phyloP scores from a whole-genome alignment of 140 eudicot genomes.

The Anethum foeniculum region DNA sequence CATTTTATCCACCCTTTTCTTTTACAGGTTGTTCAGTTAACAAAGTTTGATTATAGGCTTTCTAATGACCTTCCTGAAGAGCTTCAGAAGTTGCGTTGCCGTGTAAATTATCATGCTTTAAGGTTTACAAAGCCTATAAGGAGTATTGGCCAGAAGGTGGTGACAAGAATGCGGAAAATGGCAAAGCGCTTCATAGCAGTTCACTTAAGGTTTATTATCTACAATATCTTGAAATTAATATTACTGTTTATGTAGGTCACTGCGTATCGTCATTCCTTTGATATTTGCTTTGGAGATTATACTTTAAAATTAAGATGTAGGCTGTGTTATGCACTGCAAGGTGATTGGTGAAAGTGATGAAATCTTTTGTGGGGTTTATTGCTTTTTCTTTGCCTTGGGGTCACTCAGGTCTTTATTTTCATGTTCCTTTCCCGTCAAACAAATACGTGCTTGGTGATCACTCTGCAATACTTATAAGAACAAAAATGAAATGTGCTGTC shows the following conservation, averaged over 20 bases:
- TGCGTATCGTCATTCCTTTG: neutral
- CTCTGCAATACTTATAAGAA: neutral
- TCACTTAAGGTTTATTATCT: constrained; percentile 40
- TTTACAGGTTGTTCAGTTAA: constrained; percentile 57
- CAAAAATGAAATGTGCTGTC: neutral
- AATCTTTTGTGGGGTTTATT: neutral
- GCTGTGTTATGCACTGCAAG: neutral
- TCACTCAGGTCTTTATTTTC: neutral
- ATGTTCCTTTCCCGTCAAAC: neutral
- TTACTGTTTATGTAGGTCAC: neutral
- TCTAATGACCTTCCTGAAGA: constrained; percentile 44
- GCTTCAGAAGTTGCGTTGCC: constrained; percentile 58
- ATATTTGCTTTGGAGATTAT: neutral
- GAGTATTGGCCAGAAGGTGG: constrained; percentile 47
- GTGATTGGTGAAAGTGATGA: neutral
- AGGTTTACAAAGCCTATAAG: constrained; percentile 46
- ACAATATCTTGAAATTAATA: neutral
- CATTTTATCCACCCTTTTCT: neutral
- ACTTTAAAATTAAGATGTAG: neutral
- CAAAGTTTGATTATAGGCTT: constrained; percentile 58
- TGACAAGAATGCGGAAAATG: constrained; percentile 47
- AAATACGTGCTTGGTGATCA: neutral
- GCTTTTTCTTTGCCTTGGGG: neutral
- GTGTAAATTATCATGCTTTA: constrained; percentile 59
- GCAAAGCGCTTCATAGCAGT: constrained; percentile 46